Evolutionary conservation across 306 rosid species (phyloP), one percentile per base, ranked within the genome.

Genomic region (Dalbergia cochinchinensis): DNA sequence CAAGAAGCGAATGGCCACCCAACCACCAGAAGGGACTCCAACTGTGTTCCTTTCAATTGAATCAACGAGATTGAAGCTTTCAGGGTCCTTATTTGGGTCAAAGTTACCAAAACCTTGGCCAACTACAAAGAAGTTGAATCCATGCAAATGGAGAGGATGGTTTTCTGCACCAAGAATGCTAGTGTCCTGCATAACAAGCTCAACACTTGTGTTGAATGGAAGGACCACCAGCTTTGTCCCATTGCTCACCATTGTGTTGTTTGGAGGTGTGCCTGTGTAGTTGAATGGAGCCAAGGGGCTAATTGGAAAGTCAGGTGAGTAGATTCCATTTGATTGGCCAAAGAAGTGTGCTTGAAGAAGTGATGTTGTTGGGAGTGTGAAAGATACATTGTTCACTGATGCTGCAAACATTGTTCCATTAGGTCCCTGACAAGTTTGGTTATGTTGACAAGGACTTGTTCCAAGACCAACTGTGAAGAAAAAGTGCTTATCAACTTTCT

Each of bases 391-490:
- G 45, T 89, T 89, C 5, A 89, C 44, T 4, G 92, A 83, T 42
- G 89, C 93, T 13, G 88, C 83, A 59, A 89, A 76, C 41, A 87
- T 89, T 68, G 88, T 53, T 45, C 82, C 76, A 73, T 81, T 89
- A 8, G 93, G 91, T 39, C 93, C 93, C 39, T 79, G 88, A 33
- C 89, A 89, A 5, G 87, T 84, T 51, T 71, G 77, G 78, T 85
- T 83, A 1, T 67, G 45, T 0, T 35, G 57, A 59, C 92, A 87
- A 0, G 89, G 91, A 7, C 8, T 83, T 54, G 86, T 87, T 48
- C 91, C 92, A 5, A 89, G 83, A 26, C 92, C 89, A 9, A 85
- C 13, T 7, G 85, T 89, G 85, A 89, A 89, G 85, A 89, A 76
- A 37, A 84, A 84, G 7, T 8, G 82, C 50, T 54, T 79, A 54